Base-by-base conservation (phyloP, 441 rosid species). In the Rhodomyrtus psidioides region DNA sequence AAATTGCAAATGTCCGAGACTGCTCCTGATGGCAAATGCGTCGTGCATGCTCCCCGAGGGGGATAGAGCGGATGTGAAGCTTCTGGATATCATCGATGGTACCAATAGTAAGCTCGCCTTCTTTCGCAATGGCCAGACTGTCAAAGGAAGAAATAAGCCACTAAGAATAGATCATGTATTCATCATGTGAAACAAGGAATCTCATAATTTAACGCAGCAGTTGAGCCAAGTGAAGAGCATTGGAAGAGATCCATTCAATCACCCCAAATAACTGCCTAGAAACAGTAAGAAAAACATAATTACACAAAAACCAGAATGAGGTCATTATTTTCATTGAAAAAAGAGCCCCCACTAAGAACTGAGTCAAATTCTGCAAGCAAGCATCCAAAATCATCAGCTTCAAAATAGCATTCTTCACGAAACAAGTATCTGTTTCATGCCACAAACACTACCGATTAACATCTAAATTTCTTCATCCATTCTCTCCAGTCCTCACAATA, bases 21-120 rank as follows among this genome's bases (percentile, higher is more conserved):
- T 95, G 98, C 88, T 97, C 99, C 90, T 97, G 99, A 91, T 97
- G 99, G 90, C 99, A 96, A 90, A 96, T 95, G 42, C 99, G 94
- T 76, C 98, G 94, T 74, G 98, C 95, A 85, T 97, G 98, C 91
- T 97, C 99, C 85, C 99, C 97, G 51, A 97, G 93, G 26, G 99
- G 99, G 89, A 97, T 96, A 75, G 99, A 92, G 85, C 99, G 98
- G 85, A 96, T 97, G 87, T 97, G 99, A 90, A 97, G 99, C 95
- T 96, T 97, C 91, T 96, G 99, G 87, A 96, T 97, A 88, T 95
- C 99, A 93, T 97, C 99, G 83, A 97, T 96, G 85, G 99, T 96
- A 76, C 99, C 99, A 83, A 97, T 97, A 8, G 97, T 94, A 89
- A 97, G 99, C 88, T 96, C 99, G 24, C 99, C 99, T 92, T 96